Percentiles rank a stretch among this genome's conserved stretches.
phyloP scores from a whole-genome alignment of 176 grass and related monocot species.

The Oryza rufipogon region DNA sequence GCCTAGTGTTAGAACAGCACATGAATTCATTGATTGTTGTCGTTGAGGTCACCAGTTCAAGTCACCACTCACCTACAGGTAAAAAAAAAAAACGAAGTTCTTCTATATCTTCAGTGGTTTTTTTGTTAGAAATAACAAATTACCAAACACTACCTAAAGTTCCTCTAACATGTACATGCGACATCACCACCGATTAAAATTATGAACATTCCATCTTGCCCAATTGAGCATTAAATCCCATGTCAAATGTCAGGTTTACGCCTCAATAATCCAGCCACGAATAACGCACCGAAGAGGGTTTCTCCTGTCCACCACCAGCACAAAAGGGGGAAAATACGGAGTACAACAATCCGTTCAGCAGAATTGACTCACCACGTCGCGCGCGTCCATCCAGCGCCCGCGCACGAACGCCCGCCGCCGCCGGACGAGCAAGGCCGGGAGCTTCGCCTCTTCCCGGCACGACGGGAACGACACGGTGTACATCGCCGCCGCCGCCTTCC shows the following conservation, averaged over 20 bases:
- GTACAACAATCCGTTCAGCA: neutral
- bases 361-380: conserved; percentile 30
- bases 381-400: conserved; percentile 45
- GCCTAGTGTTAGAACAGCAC: too few relatives aligned
- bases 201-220: neutral
- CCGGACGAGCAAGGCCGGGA: conserved; percentile 45
- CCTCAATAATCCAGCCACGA: neutral
- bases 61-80: too few relatives aligned
- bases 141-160: too few relatives aligned
- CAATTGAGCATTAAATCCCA: neutral
- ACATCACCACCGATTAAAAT: neutral
- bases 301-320: neutral
- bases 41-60: too few relatives aligned
- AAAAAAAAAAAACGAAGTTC: too few relatives aligned
- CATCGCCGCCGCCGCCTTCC: neutral
- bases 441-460: conserved; percentile 36
- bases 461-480: conserved; percentile 57
- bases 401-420: conserved; percentile 44
- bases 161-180: neutral
- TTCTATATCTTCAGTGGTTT: too few relatives aligned
- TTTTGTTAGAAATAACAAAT: too few relatives aligned
- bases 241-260: neutral
- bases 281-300: neutral
- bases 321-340: neutral
- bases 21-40: too few relatives aligned